phyloP scores from a whole-genome alignment of 306 rosid genomes.

The Acacia acuminata region DNA sequence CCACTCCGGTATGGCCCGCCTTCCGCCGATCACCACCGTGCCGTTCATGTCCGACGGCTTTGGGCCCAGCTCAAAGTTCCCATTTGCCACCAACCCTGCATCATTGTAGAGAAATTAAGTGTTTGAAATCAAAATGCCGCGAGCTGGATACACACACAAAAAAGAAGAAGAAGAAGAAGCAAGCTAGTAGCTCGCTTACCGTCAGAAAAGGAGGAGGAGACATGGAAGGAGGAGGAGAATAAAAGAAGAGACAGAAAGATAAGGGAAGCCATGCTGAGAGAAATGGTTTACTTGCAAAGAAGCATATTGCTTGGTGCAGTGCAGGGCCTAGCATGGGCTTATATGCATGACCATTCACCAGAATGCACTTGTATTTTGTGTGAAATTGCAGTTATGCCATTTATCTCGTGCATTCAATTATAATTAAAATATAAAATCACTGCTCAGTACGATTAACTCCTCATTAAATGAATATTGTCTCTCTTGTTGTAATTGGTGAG shows the following conservation, averaged over 20 bases:
- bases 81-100: slow-evolving; percentile 76
- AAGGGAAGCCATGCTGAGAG: slow-evolving; percentile 38
- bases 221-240: slow-evolving; percentile 54
- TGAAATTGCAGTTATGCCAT: slow-evolving; percentile 53
- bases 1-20: slow-evolving; percentile 73
- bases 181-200: slow-evolving; percentile 42
- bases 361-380: slow-evolving; percentile 34
- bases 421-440: neutral
- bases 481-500: neutral
- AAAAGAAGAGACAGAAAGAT: slow-evolving; percentile 56
- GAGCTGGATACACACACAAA: too few species aligned
- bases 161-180: too few species aligned
- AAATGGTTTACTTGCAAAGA: slow-evolving; percentile 1
- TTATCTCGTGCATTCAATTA: neutral
- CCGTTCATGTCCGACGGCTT: slow-evolving; percentile 67
- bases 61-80: slow-evolving; percentile 79
- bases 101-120: neutral
- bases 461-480: neutral
- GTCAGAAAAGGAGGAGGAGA: slow-evolving; percentile 55
- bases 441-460: neutral
- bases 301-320: neutral
- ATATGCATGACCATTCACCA: slow-evolving; percentile 58
- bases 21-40: slow-evolving; percentile 67
- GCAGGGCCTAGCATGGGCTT: slow-evolving; percentile 39
- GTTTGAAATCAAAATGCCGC: too few species aligned